Evolutionary conservation across 1,284 basidiomycete genomes (phyloP).

Genomic region (Puccinia sorghi): DNA sequence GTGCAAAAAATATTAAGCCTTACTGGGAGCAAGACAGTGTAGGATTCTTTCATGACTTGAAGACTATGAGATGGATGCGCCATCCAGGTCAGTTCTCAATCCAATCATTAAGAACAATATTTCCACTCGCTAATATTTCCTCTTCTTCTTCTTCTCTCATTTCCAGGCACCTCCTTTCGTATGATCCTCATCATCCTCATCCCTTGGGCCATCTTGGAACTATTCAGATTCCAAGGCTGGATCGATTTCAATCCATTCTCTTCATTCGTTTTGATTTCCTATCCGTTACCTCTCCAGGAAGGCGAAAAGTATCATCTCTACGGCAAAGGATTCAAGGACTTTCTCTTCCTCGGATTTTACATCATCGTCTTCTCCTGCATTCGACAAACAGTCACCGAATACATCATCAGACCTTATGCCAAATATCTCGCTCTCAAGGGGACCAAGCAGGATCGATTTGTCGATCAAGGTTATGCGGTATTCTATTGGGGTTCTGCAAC

Average conservation of each 20-base stretch:
- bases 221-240: slow-evolving; percentile 60
- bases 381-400: slow-evolving; percentile 74
- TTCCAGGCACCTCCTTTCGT: slow-evolving; percentile 49
- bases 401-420: slow-evolving; percentile 72
- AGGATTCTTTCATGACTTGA: slow-evolving; percentile 63
- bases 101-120: neutral
- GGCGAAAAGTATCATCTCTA: slow-evolving; percentile 67
- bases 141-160: slow-evolving; percentile 51
- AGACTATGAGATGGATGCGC: slow-evolving; percentile 70
- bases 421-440: slow-evolving; percentile 68
- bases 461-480: slow-evolving; percentile 84
- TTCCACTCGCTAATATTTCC: slow-evolving; percentile 63
- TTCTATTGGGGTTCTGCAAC: slow-evolving; percentile 76
- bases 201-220: slow-evolving; percentile 53
- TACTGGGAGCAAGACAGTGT: slow-evolving; percentile 51
- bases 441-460: slow-evolving; percentile 76
- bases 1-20: neutral
- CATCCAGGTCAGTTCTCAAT: slow-evolving; percentile 64
- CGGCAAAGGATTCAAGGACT: slow-evolving; percentile 71
- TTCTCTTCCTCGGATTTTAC: slow-evolving; percentile 81
- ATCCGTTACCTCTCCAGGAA: slow-evolving; percentile 63
- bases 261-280: slow-evolving; percentile 73
- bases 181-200: slow-evolving; percentile 51
- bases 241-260: slow-evolving; percentile 73
- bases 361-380: slow-evolving; percentile 89